Conservation (phyloP, 371 early-diverging fungal genomes). For the Nosema muscidifuracis region DNA sequence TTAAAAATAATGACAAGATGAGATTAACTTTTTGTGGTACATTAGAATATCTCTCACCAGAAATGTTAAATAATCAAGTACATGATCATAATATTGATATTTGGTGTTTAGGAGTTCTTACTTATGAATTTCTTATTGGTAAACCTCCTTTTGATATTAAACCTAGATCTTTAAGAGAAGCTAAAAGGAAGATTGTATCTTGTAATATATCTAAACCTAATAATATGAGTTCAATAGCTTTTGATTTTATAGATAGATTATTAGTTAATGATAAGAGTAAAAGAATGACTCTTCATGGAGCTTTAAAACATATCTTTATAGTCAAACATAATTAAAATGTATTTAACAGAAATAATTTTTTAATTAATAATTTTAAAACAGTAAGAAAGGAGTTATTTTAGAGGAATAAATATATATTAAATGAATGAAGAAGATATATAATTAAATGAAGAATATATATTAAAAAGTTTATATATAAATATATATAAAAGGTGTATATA, state of each 20-base stretch:
- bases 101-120: slow-evolving; percentile 92
- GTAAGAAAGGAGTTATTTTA: no score
- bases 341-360: background rate
- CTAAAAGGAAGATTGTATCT: slow-evolving; percentile 71
- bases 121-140: slow-evolving; percentile 87
- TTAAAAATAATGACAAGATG: slow-evolving; percentile 76
- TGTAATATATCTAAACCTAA: slow-evolving; percentile 76
- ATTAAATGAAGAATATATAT: no score
- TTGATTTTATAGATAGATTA: slow-evolving; percentile 75
- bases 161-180: slow-evolving; percentile 66
- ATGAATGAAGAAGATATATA: no score
- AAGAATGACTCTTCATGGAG: slow-evolving; percentile 69
- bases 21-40: slow-evolving; percentile 77
- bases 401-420: no score
- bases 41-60: slow-evolving; percentile 76
- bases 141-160: slow-evolving; percentile 83
- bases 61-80: slow-evolving; percentile 78
- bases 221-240: slow-evolving; percentile 72
- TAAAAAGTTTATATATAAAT: no score
- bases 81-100: slow-evolving; percentile 81
- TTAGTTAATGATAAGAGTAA: slow-evolving; percentile 69
- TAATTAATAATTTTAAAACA: background rate
- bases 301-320: slow-evolving; percentile 74
- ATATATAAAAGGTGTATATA: no score
- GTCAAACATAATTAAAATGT: slow-evolving; percentile 51